These are phyloP conservation scores for Leccinellum albellum DNA, from an alignment of 768 basidiomycete species.

Conservation along the genomic window DNA sequence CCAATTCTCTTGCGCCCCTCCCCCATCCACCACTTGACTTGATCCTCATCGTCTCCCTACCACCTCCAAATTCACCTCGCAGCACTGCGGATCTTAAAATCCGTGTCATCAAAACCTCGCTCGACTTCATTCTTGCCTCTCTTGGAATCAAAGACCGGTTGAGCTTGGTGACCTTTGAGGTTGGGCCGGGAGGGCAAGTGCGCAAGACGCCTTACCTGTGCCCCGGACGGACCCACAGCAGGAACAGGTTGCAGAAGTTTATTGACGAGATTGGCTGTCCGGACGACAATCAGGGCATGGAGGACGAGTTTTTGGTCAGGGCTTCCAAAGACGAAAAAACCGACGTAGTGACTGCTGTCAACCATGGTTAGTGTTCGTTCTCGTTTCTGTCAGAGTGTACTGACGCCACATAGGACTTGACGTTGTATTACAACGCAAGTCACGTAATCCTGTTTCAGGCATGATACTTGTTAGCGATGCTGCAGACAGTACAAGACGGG, in stretches of 20 bases:
- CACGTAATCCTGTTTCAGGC: constrained; percentile 84
- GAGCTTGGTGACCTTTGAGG: constrained; percentile 90
- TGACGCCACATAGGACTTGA: constrained; percentile 62
- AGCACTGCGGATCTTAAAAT: constrained; percentile 83
- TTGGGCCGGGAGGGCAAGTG: constrained; percentile 76
- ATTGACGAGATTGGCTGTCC: constrained; percentile 62
- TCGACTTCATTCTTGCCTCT: constrained; percentile 82
- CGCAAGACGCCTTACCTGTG: constrained; percentile 92
- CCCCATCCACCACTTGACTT: constrained; percentile 88
- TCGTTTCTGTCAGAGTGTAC: neutral
- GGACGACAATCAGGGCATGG: constrained; percentile 42
- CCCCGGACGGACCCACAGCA: constrained; percentile 64
- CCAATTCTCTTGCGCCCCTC: constrained; percentile 76
- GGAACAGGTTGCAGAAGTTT: constrained; percentile 68
- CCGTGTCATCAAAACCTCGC: constrained; percentile 81
- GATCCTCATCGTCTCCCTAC: constrained; percentile 86
- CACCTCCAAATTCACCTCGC: constrained; percentile 63
- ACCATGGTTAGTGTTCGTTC: constrained; percentile 58
- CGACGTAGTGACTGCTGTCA: constrained; percentile 98
- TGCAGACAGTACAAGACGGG: constrained; percentile 85
- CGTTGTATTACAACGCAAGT: constrained; percentile 90
- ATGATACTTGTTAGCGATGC: constrained; percentile 94
- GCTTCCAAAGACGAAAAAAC: constrained; percentile 89
- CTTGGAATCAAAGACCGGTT: constrained; percentile 77
- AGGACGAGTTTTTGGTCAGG: constrained; percentile 64